Percentiles rank a stretch among this genome's conserved stretches.
phyloP scores from a whole-genome alignment of 2,329 filamentous ascomycete species.

The Xylariaceae sp. region DNA sequence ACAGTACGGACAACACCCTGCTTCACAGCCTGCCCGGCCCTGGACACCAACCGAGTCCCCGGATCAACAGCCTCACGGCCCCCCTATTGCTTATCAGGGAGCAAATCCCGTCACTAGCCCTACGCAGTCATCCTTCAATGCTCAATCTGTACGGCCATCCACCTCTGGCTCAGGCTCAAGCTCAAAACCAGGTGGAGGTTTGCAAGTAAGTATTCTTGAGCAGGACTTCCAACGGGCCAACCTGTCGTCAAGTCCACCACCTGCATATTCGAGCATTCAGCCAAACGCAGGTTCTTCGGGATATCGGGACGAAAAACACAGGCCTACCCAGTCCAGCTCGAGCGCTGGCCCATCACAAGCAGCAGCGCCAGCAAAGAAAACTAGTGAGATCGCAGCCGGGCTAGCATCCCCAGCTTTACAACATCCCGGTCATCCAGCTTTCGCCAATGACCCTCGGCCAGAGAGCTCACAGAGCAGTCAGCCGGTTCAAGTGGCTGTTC shows the following conservation, averaged over 20 bases:
- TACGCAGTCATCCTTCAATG: constrained; percentile 43
- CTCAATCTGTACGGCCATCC: constrained; percentile 33
- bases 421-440: constrained; percentile 75
- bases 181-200: constrained; percentile 21
- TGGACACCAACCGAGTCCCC: constrained; percentile 96
- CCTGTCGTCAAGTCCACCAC: constrained; percentile 76
- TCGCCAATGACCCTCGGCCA: constrained; percentile 74
- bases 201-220: constrained; percentile 70
- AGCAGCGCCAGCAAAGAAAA: constrained; percentile 29
- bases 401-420: constrained; percentile 47
- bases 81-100: constrained; percentile 88
- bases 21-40: constrained; percentile 54
- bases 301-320: constrained; percentile 77
- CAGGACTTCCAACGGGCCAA: constrained; percentile 83
- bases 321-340: constrained; percentile 32
- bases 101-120: constrained; percentile 60
- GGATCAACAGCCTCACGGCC: constrained; percentile 80
- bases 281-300: constrained; percentile 42
- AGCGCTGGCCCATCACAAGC: constrained; percentile 24
- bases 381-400: constrained; percentile 23
- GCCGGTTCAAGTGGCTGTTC: constrained; percentile 34
- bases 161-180: constrained; percentile 24
- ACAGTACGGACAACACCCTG: constrained; percentile 62
- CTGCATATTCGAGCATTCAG: constrained; percentile 85
- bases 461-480: constrained; percentile 43